Percentiles rank a stretch among this genome's conserved stretches.
Conservation (phyloP, 768 basidiomycete species). For the Amyloporia xantha region DNA sequence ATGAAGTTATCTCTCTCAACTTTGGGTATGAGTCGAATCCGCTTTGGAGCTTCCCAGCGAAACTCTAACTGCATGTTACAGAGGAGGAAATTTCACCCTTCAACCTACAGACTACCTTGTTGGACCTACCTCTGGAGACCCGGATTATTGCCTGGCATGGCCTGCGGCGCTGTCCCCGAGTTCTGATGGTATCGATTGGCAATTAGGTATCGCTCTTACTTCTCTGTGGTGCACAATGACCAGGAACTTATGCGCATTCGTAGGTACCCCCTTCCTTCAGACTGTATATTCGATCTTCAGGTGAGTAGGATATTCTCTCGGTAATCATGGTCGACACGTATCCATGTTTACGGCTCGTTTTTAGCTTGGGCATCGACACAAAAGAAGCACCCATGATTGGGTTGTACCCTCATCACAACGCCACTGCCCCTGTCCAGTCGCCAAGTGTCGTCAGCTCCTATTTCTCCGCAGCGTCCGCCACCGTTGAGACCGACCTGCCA, state of each 20-base stretch:
- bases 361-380: constrained; percentile 68
- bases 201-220: constrained; percentile 69
- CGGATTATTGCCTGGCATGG: constrained; percentile 69
- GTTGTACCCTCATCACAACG: constrained; percentile 55
- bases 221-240: too few species aligned
- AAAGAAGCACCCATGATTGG: constrained; percentile 76
- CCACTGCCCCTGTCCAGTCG: constrained; percentile 35
- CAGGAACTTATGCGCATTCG: too few species aligned
- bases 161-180: constrained; percentile 60
- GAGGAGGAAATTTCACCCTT: constrained; percentile 48
- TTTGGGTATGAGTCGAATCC: constrained; percentile 49
- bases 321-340: background rate
- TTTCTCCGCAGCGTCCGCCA: constrained; percentile 56
- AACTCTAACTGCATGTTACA: constrained; percentile 14
- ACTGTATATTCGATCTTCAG: constrained; percentile 79
- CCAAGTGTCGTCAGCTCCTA: constrained; percentile 39
- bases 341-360: background rate
- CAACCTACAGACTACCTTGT: constrained; percentile 75
- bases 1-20: constrained; percentile 51
- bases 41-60: background rate
- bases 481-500: constrained; percentile 61
- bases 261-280: constrained; percentile 60
- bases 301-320: constrained; percentile 29
- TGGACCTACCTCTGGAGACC: constrained; percentile 58
- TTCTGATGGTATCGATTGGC: constrained; percentile 77